Percentiles rank a stretch among this genome's conserved stretches.
Conservation (phyloP, 1,284 basidiomycete genomes). For the Fomitopsis betulina region DNA sequence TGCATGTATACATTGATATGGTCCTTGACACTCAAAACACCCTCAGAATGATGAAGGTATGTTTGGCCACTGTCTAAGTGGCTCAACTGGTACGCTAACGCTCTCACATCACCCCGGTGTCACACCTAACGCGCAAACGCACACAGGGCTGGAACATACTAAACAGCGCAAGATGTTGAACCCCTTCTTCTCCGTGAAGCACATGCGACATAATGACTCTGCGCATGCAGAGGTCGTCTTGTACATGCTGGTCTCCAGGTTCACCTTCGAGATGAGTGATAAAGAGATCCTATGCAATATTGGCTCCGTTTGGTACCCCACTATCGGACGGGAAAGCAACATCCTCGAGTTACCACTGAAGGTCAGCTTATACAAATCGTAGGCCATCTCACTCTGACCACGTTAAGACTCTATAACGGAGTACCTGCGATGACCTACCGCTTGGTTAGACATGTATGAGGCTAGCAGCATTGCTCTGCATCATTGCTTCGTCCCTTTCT, state of each 20-base stretch:
- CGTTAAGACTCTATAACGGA: not conserved
- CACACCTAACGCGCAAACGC: not conserved
- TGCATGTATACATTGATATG: not conserved
- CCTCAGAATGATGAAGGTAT: conserved; percentile 8
- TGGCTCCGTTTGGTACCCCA: conserved; percentile 21
- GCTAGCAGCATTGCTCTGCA: too few relatives aligned
- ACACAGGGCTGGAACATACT: conserved; percentile 8
- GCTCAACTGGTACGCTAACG: conserved; percentile 7
- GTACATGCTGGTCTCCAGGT: conserved; percentile 16
- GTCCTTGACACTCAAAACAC: not conserved
- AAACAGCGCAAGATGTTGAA: conserved; percentile 15
- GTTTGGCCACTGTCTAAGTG: conserved; percentile 11
- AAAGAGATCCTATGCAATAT: conserved; percentile 25
- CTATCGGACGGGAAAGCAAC: conserved; percentile 18
- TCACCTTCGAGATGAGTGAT: conserved; percentile 16
- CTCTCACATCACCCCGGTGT: not conserved
- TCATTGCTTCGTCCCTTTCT: too few relatives aligned
- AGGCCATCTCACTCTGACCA: not conserved
- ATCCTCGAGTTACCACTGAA: conserved; percentile 23
- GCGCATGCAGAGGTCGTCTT: conserved; percentile 17
- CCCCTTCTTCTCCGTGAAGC: conserved; percentile 9
- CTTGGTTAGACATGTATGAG: too few relatives aligned
- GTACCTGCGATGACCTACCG: too few relatives aligned
- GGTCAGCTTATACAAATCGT: conserved; percentile 7
- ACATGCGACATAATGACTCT: conserved; percentile 20